A percentile compares a stretch with the other conserved stretches of the same genome.
Evolutionary conservation across 768 basidiomycete species (phyloP).

Genomic region (Lactarius trivialis): DNA sequence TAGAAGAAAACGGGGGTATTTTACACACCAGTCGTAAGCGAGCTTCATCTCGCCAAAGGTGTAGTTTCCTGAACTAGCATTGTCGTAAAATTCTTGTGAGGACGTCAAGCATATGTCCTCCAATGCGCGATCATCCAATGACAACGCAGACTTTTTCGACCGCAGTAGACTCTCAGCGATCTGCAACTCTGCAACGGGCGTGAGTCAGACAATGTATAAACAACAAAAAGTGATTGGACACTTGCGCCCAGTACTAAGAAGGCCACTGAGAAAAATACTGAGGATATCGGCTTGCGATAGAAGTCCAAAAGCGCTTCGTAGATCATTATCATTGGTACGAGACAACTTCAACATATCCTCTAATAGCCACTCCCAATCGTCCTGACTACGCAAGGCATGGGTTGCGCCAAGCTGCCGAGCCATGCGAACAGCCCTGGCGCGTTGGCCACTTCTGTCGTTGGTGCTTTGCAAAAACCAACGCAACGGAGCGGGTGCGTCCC

Average conservation of each 20-base stretch:
- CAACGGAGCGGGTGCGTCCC: slow-evolving; percentile 76
- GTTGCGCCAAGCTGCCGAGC: slow-evolving; percentile 59
- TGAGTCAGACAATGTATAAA: not conserved
- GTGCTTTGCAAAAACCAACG: slow-evolving; percentile 88
- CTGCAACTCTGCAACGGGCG: slow-evolving; percentile 45
- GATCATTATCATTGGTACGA: slow-evolving; percentile 50
- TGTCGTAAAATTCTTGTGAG: slow-evolving; percentile 91
- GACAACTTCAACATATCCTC: slow-evolving; percentile 87
- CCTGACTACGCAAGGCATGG: slow-evolving; percentile 48
- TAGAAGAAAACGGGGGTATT: not conserved
- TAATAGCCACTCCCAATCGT: slow-evolving; percentile 83
- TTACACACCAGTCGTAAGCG: slow-evolving; percentile 84
- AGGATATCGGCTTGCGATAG: slow-evolving; percentile 64
- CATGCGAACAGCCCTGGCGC: slow-evolving; percentile 82
- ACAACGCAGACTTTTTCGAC: slow-evolving; percentile 39
- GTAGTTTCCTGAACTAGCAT: slow-evolving; percentile 87
- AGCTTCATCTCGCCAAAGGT: slow-evolving; percentile 93
- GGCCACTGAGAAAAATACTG: slow-evolving; percentile 78
- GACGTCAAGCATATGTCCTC: slow-evolving; percentile 78
- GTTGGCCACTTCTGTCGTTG: slow-evolving; percentile 59
- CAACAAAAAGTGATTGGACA: slow-evolving; percentile 25
- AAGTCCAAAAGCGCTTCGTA: slow-evolving; percentile 76
- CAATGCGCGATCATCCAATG: slow-evolving; percentile 42
- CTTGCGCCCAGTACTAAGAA: slow-evolving; percentile 85
- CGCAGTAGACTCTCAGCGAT: slow-evolving; percentile 60